Evolutionary conservation across 345 rosid genomes (phyloP), one percentile per base, ranked within the genome.

Genomic region (Euphorbia pulcherrima): DNA sequence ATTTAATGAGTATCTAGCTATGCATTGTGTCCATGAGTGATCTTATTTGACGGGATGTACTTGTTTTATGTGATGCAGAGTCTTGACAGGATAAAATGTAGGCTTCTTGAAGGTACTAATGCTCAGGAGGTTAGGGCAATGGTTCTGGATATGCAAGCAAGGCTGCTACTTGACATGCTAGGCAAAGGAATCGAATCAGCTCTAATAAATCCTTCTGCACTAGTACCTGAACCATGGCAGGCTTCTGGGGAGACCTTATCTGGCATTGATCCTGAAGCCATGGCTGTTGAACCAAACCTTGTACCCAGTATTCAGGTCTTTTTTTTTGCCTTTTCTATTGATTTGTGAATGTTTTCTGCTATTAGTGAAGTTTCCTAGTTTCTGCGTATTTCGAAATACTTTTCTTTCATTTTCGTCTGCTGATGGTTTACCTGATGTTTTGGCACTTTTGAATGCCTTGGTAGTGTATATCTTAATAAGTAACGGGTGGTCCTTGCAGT

Each of bases 71-170:
- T 54, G 59, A 57, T 82, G 86, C 92, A 94, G 99, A 92, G 89
- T 73, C 87, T 94, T 54, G 99, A 94, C 85, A 86, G 97, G 80
- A 89, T 94, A 76, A 94, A 94, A 77, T 94, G 99, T 77, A 85
- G 99, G 79, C 80, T 94, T 51, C 79, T 94, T 75, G 99, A 95
- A 84, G 99, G 99, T 77, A 87, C 88, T 79, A 95, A 92, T 79
- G 97, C 97, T 68, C 99, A 95, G 79, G 99, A 95, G 83, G 97
- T 92, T 62, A 91, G 97, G 78, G 99, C 99, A 79, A 90, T 95
- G 99, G 99, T 95, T 75, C 80, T 95, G 66, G 99, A 95, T 74
- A 95, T 95, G 99, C 97, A 95, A 78, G 97, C 99, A 9, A 86
- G 99, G 78, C 71, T 95, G 83, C 80, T 95, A 71, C 85, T 92